These are phyloP conservation scores for Sambucus nigra DNA, from an alignment of 129 eudicot species.

Conservation along the genomic window DNA sequence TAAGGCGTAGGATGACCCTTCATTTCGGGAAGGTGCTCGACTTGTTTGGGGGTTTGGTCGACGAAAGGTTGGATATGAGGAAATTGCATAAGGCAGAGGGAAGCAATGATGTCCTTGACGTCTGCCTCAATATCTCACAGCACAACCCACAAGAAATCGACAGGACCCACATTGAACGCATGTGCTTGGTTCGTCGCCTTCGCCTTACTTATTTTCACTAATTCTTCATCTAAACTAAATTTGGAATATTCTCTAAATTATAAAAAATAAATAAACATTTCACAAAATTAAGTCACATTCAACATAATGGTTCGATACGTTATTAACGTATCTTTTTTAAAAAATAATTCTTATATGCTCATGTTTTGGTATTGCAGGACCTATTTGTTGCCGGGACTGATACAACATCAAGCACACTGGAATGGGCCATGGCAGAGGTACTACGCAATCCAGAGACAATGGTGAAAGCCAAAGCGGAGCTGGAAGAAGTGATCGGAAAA, in stretches of 20 bases:
- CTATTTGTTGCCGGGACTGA: constrained; percentile 59
- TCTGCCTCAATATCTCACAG: constrained; percentile 19
- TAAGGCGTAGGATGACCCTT: constrained; percentile 13
- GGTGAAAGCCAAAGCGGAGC: constrained; percentile 47
- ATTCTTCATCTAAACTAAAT: too few species aligned
- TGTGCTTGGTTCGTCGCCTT: constrained; percentile 34
- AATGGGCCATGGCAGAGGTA: constrained; percentile 64
- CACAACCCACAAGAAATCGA: constrained; percentile 23
- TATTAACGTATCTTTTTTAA: too few species aligned
- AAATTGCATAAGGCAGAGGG: not conserved
- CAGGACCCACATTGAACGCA: constrained; percentile 20
- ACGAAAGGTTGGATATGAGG: constrained; percentile 24
- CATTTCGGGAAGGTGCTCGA: constrained; percentile 24
- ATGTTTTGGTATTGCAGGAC: too few species aligned
- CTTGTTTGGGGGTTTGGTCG: constrained; percentile 23
- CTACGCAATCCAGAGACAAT: constrained; percentile 24
- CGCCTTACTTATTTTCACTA: too few species aligned
- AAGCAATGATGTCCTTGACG: constrained; percentile 28
- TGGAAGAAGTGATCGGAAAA: constrained; percentile 40
- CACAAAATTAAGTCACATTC: too few species aligned
- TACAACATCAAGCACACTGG: constrained; percentile 51
- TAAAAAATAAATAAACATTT: too few species aligned
- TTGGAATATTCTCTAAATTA: too few species aligned
- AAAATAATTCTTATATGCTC: too few species aligned
- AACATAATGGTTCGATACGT: too few species aligned